Evolutionary conservation across 2,329 filamentous ascomycete genomes (phyloP), one percentile per base, ranked within the genome.

Genomic region (Nannizziopsis barbatae): DNA sequence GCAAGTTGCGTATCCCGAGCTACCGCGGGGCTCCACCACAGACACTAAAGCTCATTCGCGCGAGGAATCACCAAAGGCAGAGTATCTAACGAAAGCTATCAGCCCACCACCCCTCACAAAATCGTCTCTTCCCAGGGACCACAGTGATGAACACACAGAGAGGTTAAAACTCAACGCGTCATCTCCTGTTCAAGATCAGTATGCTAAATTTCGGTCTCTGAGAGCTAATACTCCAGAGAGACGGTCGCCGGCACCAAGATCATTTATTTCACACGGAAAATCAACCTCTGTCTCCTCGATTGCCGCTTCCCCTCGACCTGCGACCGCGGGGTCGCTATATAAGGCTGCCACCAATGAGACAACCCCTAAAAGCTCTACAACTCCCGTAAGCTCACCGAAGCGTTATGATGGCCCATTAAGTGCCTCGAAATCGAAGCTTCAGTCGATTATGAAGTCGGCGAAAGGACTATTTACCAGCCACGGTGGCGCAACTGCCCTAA

Each of bases 391-490:
- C 27, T 80, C 78, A 18, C 79, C 78, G 22, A 63, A 57, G 57
- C 75, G 63, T 68, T 76, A 63, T 69, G 88, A 93, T 56, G 90
- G 84, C 50, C 87, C 87, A 4, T 67, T 95, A 51, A 95, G 89
- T 65, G 87, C 92, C 45, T 89, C 92, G 22, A 96, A 95, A 69
- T 86, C 85, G 60, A 93, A 88, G 62, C 73, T 96, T 42, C 93
- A 90, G 41, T 94, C 89, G 8, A 88, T 95, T 51, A 73, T 95
- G 57, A 89, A 88, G 66, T 85, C 83, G 48, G 92, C 89, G 3
- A 90, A 85, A 64, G 86, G 83, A 11, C 77, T 95, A 42, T 82
- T 95, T 53, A 86, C 83, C 14, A 93, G 84, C 56, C 90, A 76
- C 53, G 78, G 74, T 50, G 71, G 74, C 39, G 65, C 74, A 10